Evolutionary conservation across 371 early-diverging fungal species (phyloP), one percentile per base, ranked within the genome.

Genomic region (Lichtheimia ramosa): DNA sequence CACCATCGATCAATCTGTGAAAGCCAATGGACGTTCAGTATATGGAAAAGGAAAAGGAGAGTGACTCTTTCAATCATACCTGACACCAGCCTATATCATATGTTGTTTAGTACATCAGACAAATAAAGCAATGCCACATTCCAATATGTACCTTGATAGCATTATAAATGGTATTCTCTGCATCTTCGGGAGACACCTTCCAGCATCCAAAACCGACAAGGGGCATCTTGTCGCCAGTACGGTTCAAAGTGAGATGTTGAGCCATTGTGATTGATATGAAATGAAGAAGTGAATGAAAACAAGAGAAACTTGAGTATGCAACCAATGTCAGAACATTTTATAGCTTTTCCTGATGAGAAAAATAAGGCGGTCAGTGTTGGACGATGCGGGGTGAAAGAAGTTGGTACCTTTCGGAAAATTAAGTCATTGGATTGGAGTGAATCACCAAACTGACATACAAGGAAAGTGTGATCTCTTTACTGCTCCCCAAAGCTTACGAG

Each of bases 141-240:
- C 2, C 34, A 34, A 34, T 34, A 10, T 10, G 34, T 34, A 34
- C 34, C 55, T 79, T 71, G 55, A 82, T 75, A 15, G 79, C 79
- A 56, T 64, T 74, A 59, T 89, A 89, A 24, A 77, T 60, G 16
- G 70, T 63, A 43, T 75, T 61, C n/a, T 64, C 80, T 1, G 71
- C 58, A 16, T 74, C 74, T 40, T 62, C 42, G 7, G 51, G 27
- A 15, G 67, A 54, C 15, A 79, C 71, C 59, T 72, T 72, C 80
- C 69, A 56, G 70, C 74, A 54, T 65, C 80, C 80, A 54, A 72
- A 74, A n/a, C 80, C 80, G 25, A 70, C 66, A n/a, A 73, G 39
- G 54, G 80, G 80, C 66, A 76, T 72, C 62, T 72, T 72, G 56
- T 79, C 72, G 15, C 71, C 69, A 41, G 76, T 72, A 52, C 69